Base-by-base conservation (phyloP, 805 yeast genomes). In the Teunomyces stri region DNA sequence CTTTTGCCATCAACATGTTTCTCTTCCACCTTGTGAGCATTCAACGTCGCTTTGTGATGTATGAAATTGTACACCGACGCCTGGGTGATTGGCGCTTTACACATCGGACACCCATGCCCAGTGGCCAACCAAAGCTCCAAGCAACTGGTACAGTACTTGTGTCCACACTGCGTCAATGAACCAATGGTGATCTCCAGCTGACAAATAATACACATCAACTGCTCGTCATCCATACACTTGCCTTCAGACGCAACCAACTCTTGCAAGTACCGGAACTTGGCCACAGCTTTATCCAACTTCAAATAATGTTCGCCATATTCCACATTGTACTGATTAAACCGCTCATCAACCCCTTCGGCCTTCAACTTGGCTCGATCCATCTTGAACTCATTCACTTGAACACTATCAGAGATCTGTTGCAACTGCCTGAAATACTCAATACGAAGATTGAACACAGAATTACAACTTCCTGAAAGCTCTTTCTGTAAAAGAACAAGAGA, bases 81-180 rank as follows among this genome's bases (percentile, higher is more conserved):
- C 6, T 59, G 52, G 20, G 64, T 65, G 13, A 89, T 68, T 1
- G 52, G 53, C 2, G 76, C 66, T 50, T 89, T 88, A 67, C 99
- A 94, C 54, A 90, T 73, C 0, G 99, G 98, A 64, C 99, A 94
- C 1, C 70, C 66, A 1, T 66, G 61, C 34, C 78, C 78, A 12
- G 70, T 70, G 16, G 65, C 66, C 44, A 86, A 60, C 99, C 99
- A 94, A 46, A 75, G 82, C 15, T 69, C 75, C 31, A 94, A 70
- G 63, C 99, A 94, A 1, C 80, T 87, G 48, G 81, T 79, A 62
- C 99, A 94, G 60, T 86, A 94, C 55, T 82, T 83, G 65, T 94
- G 99, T 0, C 98, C 98, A 74, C 99, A 94, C 7, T 82, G 82
- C 0, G 96, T 85, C 47, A 94, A 70, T 0, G 94, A 78, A 0